phyloP scores from a whole-genome alignment of 768 basidiomycete species.

The Collybia sordida region DNA sequence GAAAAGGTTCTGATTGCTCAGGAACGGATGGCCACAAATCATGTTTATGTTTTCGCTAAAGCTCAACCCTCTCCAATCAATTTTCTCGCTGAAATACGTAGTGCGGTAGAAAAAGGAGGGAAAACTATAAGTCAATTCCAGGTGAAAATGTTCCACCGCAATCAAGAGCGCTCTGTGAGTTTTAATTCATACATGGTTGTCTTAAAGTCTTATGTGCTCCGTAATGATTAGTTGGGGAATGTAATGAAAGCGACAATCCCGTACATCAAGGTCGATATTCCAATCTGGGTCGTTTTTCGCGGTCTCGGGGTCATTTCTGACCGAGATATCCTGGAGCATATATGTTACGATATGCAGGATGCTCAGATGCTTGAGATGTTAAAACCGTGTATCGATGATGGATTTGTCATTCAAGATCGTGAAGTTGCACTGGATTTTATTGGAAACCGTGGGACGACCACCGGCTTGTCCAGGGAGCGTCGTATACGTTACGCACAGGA shows the following conservation, averaged over 20 bases:
- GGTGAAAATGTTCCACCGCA: conserved; percentile 93
- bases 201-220: conserved; percentile 7
- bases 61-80: conserved; percentile 94
- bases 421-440: conserved; percentile 98
- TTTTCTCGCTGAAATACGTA: conserved; percentile 95
- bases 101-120: conserved; percentile 96
- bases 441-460: conserved; percentile 95
- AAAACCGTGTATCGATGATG: conserved; percentile 97
- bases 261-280: conserved; percentile 97
- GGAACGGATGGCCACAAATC: conserved; percentile 99
- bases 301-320: conserved; percentile 97
- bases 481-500: conserved; percentile 97
- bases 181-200: conserved; percentile 1
- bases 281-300: conserved; percentile 98
- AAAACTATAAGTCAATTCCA: conserved; percentile 98
- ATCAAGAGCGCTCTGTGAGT: conserved; percentile 85
- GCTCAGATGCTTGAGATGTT: conserved; percentile 96
- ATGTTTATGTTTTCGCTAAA: conserved; percentile 99
- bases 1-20: conserved; percentile 99
- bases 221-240: conserved; percentile 65
- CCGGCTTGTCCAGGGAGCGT: conserved; percentile 86
- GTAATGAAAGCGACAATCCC: conserved; percentile 97
- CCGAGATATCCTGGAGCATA: conserved; percentile 95
- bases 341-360: conserved; percentile 97
- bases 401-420: conserved; percentile 96